Evolutionary conservation across 352 stramenopile species (phyloP).

Genomic region (Phytophthora pinifolia): DNA sequence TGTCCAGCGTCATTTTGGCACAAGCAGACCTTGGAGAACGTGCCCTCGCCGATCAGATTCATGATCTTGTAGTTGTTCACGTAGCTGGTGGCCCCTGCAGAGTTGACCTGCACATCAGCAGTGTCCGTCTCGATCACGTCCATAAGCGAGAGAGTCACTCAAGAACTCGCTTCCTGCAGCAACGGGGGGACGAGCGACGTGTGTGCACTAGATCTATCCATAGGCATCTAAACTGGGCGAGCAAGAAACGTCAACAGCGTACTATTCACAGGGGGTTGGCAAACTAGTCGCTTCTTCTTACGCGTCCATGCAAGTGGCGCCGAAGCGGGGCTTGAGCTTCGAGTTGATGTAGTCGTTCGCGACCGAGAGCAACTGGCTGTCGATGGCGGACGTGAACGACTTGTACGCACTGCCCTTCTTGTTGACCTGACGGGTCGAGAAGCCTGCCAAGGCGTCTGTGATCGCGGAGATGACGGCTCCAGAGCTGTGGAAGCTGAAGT

Average conservation of each 20-base stretch:
- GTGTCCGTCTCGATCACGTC: slow-evolving; percentile 70
- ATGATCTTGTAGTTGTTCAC: slow-evolving; percentile 78
- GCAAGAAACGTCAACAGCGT: background rate
- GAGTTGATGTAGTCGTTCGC: slow-evolving; percentile 44
- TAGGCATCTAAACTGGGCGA: slow-evolving; percentile 2
- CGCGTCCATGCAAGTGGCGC: slow-evolving; percentile 36
- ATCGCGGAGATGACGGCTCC: slow-evolving; percentile 40
- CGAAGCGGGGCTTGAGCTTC: slow-evolving; percentile 44
- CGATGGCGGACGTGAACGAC: slow-evolving; percentile 33
- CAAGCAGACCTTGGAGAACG: slow-evolving; percentile 80
- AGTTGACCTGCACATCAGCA: slow-evolving; percentile 59
- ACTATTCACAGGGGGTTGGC: slow-evolving; percentile 3
- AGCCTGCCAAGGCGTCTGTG: slow-evolving; percentile 40
- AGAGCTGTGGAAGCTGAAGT: slow-evolving; percentile 47
- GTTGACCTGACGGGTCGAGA: slow-evolving; percentile 50
- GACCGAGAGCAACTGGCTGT: slow-evolving; percentile 42
- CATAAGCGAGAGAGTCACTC: slow-evolving; percentile 7
- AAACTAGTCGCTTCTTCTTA: background rate
- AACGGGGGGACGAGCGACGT: background rate
- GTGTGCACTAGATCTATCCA: too few species aligned
- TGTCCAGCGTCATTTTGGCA: slow-evolving; percentile 46
- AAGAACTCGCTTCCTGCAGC: background rate
- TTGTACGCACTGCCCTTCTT: slow-evolving; percentile 59
- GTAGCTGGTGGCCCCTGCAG: slow-evolving; percentile 56
- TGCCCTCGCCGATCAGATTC: slow-evolving; percentile 64